Evolutionary conservation across 805 yeast species (phyloP), one percentile per base, ranked within the genome.

Genomic region (Candida anglica): DNA sequence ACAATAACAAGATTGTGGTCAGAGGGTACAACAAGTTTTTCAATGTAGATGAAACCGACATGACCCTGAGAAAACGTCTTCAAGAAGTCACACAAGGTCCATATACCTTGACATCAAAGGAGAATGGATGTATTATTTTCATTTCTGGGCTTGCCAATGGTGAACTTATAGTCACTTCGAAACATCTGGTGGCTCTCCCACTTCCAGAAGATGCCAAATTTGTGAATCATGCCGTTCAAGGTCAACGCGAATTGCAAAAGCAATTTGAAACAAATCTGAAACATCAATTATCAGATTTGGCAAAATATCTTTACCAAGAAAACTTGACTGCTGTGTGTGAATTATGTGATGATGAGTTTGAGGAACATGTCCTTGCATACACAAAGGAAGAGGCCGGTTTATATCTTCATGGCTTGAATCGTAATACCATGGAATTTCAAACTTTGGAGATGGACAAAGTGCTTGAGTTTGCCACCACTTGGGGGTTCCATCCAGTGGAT

Each of bases 21-120:
- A 66, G 99, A 45, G 98, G 99, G 0, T 93, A 93, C 54, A 93
- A 93, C 58, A 93, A 93, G 60, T 93, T 93, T 58, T 93, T 87
- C 72, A 91, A 85, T 51, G 65, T 87, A 3, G 75, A 69, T 41
- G 98, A 93, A 53, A 68, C 73, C 2, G 43, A 59, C 0, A 42
- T 42, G 5, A 81, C 95, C 0, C 71, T 65, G 38, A 68, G 77
- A 66, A 59, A 57, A 0, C 48, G 53, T 44, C 51, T 88, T 4
- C 45, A 49, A n/a, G 30, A 43, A 1, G 27, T 38, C 13, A 81
- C 93, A 0, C 20, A 26, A 4, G 96, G 96, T 0, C 96, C 97
- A 0, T 93, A 82, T 54, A 75, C 73, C 14, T 74, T 88, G 2
- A 79, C 96, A 0, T 66, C 81, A 23, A 93, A 93, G 53, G 94